Percentiles rank a stretch among this genome's conserved stretches.
These are phyloP conservation scores for Pisolithus sp. DNA, from an alignment of 768 basidiomycete species.

Conservation along the genomic window DNA sequence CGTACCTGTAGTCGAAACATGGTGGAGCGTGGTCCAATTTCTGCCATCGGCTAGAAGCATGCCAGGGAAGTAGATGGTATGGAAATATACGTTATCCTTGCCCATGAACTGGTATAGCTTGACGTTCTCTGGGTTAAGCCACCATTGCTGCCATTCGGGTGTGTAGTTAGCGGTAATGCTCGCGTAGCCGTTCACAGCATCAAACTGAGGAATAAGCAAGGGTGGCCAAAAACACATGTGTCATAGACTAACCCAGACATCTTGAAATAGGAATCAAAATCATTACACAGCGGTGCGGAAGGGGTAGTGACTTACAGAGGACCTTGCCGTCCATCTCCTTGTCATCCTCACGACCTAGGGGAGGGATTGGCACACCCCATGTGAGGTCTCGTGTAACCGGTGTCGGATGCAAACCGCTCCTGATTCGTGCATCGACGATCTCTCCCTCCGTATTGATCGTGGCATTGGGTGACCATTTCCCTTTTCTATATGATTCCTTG, in stretches of 20 bases:
- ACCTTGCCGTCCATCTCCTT: constrained; percentile 91
- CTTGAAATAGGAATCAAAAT: constrained; percentile 32
- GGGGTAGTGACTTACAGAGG: constrained; percentile 62
- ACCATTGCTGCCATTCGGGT: constrained; percentile 94
- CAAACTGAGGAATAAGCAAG: constrained; percentile 55
- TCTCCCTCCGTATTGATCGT: constrained; percentile 86
- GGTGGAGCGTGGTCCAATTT: constrained; percentile 90
- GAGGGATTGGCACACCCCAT: constrained; percentile 95
- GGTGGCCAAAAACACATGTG: constrained; percentile 1
- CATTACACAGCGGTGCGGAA: background rate
- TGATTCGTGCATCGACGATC: constrained; percentile 84
- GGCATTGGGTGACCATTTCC: constrained; percentile 90
- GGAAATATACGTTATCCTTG: constrained; percentile 99
- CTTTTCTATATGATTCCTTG: constrained; percentile 64
- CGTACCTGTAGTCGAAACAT: constrained; percentile 90
- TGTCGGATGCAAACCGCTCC: constrained; percentile 77
- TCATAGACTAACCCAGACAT: constrained; percentile 78
- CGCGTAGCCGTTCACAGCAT: constrained; percentile 93
- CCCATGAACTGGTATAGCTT: constrained; percentile 99
- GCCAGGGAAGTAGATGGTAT: constrained; percentile 91
- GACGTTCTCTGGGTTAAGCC: constrained; percentile 88
- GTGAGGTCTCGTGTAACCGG: constrained; percentile 90
- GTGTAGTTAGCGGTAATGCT: constrained; percentile 97
- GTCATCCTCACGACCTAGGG: constrained; percentile 61
- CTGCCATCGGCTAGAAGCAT: constrained; percentile 85